Conservation (phyloP, 2,329 filamentous ascomycete genomes). For the Claviceps capensis region DNA sequence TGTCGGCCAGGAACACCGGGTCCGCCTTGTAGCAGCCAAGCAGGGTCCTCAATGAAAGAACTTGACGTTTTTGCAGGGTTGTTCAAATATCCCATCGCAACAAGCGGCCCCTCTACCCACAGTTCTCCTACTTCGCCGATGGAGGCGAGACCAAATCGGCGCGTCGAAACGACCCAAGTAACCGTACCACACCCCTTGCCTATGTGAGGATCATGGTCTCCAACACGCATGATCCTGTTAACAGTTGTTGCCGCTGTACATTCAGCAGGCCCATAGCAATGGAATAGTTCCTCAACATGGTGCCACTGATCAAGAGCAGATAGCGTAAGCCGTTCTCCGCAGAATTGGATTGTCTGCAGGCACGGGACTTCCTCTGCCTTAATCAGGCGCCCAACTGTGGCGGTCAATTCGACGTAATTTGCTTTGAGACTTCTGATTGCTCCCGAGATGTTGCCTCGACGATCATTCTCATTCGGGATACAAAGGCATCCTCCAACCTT, state of each 20-base stretch:
- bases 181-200: not conserved
- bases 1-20: not conserved
- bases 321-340: no score
- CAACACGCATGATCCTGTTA: slow-evolving; percentile 3
- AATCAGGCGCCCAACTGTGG: no score
- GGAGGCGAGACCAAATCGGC: not conserved
- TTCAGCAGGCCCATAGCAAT: not conserved
- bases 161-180: not conserved
- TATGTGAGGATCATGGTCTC: not conserved
- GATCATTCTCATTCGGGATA: no score
- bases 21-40: not conserved
- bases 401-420: no score
- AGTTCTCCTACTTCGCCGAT: slow-evolving; percentile 2
- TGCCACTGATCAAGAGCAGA: no score
- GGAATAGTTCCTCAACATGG: no score
- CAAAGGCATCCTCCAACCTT: no score
- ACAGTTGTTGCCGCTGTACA: not conserved
- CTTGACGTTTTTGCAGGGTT: not conserved
- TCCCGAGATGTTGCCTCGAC: no score
- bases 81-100: slow-evolving; percentile 1
- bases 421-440: no score
- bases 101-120: not conserved
- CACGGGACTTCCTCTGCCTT: no score
- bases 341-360: no score
- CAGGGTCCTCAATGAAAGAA: not conserved